Conservation (phyloP, 495 filamentous ascomycete species). For the Echria macrotheca region DNA sequence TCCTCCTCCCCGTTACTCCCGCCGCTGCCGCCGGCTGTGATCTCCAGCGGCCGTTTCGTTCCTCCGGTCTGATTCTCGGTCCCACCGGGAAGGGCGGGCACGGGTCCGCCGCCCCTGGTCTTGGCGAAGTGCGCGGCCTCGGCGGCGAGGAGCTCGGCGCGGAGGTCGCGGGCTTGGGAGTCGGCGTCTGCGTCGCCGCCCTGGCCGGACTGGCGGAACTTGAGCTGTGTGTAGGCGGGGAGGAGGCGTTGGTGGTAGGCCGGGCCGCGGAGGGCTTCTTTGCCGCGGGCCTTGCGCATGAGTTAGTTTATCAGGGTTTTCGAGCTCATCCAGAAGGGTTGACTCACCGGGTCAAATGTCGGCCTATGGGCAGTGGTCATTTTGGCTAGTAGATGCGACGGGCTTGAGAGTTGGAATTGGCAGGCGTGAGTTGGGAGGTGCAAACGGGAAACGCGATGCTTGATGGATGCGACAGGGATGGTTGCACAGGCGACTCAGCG, state of each 20-base stretch:
- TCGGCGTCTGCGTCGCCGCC: slow-evolving; percentile 78
- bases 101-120: slow-evolving; percentile 63
- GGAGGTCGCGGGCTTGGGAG: slow-evolving; percentile 67
- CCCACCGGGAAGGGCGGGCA: slow-evolving; percentile 28
- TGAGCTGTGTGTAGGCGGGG: slow-evolving; percentile 86
- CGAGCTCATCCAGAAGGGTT: not conserved
- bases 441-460: not conserved
- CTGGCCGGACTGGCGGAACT: slow-evolving; percentile 83
- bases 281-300: slow-evolving; percentile 85
- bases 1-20: slow-evolving; percentile 34
- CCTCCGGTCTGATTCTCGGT: slow-evolving; percentile 34
- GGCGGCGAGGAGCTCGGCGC: slow-evolving; percentile 82
- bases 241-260: slow-evolving; percentile 96
- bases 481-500: not conserved
- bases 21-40: slow-evolving; percentile 27
- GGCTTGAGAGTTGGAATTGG: not conserved
- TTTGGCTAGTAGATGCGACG: slow-evolving; percentile 16
- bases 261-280: slow-evolving; percentile 87
- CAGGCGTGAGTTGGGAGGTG: not conserved
- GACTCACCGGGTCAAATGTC: slow-evolving; percentile 80
- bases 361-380: slow-evolving; percentile 84
- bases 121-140: slow-evolving; percentile 87
- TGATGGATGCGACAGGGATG: not conserved
- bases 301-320: slow-evolving; percentile 20
- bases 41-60: slow-evolving; percentile 63